These are phyloP conservation scores for Eucalyptus cloeziana DNA, from an alignment of 345 rosid species.

Conservation along the genomic window DNA sequence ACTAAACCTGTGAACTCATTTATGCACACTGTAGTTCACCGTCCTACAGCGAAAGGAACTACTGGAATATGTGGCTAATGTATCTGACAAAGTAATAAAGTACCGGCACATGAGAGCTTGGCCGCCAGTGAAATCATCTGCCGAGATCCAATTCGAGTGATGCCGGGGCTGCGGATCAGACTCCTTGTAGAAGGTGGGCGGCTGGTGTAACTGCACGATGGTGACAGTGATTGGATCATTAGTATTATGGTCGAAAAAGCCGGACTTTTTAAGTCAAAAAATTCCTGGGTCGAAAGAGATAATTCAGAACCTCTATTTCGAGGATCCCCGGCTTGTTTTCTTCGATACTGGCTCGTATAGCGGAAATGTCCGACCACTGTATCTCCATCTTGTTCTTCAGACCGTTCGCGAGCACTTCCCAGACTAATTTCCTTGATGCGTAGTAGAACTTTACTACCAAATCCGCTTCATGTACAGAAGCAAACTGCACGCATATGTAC, in stretches of 20 bases:
- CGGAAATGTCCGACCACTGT: slow-evolving; percentile 24
- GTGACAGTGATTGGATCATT: background rate
- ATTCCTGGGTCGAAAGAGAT: background rate
- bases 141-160: slow-evolving; percentile 7
- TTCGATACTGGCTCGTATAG: slow-evolving; percentile 2
- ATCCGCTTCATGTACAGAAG: slow-evolving; percentile 17
- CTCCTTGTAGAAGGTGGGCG: slow-evolving; percentile 5
- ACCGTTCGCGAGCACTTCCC: slow-evolving; percentile 41
- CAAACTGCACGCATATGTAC: slow-evolving; percentile 8
- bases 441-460: slow-evolving; percentile 55
- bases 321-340: slow-evolving; percentile 15
- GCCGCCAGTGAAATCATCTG: slow-evolving; percentile 6
- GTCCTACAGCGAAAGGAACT: background rate
- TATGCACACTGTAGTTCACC: background rate
- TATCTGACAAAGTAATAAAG: background rate
- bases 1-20: background rate
- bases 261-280: background rate
- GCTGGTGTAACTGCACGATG: background rate
- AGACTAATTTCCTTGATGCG: slow-evolving; percentile 45
- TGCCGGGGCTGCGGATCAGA: slow-evolving; percentile 10
- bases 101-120: slow-evolving; percentile 5
- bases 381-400: slow-evolving; percentile 33
- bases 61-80: background rate
- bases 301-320: slow-evolving; percentile 12
- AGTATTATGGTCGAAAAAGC: background rate